These are phyloP conservation scores for Wickerhamiella parazyma DNA, from an alignment of 805 yeast species.

Conservation along the genomic window DNA sequence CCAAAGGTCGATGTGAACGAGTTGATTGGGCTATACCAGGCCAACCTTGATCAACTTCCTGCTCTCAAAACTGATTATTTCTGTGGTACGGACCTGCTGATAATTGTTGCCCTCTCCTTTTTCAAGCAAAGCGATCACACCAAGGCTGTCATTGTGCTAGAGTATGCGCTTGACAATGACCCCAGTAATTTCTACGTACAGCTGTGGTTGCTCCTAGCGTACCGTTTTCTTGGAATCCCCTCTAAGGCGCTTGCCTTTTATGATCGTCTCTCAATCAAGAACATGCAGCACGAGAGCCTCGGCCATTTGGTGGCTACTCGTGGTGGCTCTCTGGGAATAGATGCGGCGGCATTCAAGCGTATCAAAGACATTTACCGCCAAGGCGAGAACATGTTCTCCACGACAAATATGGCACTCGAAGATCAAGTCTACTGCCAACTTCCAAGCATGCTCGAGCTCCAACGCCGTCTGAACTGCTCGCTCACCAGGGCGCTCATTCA, in stretches of 20 bases:
- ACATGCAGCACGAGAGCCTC: slow-evolving; percentile 58
- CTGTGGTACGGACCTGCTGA: slow-evolving; percentile 49
- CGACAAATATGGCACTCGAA: slow-evolving; percentile 41
- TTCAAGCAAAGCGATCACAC: slow-evolving; percentile 18
- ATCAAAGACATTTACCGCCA: slow-evolving; percentile 40
- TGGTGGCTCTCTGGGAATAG: slow-evolving; percentile 31
- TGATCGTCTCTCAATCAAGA: slow-evolving; percentile 46
- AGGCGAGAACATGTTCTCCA: slow-evolving; percentile 37
- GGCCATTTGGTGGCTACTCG: slow-evolving; percentile 41
- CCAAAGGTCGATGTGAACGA: slow-evolving; percentile 19
- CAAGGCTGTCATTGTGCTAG: slow-evolving; percentile 42
- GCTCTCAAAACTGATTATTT: slow-evolving; percentile 48
- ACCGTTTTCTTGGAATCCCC: slow-evolving; percentile 43
- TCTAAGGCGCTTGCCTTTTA: slow-evolving; percentile 40
- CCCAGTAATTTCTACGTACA: slow-evolving; percentile 59
- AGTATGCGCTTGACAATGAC: slow-evolving; percentile 41
- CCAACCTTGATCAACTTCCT: slow-evolving; percentile 28
- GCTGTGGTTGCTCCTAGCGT: slow-evolving; percentile 57
- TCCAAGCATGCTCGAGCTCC: slow-evolving; percentile 51
- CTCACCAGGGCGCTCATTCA: slow-evolving; percentile 25
- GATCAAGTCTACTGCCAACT: slow-evolving; percentile 52
- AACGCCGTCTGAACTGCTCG: slow-evolving; percentile 38
- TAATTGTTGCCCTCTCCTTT: slow-evolving; percentile 37
- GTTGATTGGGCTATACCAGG: slow-evolving; percentile 30
- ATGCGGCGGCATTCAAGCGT: slow-evolving; percentile 29